A percentile compares a stretch with the other conserved stretches of the same genome.
These are phyloP conservation scores for Penicillium psychrofluorescens DNA, from an alignment of 495 filamentous ascomycete species.

Conservation along the genomic window DNA sequence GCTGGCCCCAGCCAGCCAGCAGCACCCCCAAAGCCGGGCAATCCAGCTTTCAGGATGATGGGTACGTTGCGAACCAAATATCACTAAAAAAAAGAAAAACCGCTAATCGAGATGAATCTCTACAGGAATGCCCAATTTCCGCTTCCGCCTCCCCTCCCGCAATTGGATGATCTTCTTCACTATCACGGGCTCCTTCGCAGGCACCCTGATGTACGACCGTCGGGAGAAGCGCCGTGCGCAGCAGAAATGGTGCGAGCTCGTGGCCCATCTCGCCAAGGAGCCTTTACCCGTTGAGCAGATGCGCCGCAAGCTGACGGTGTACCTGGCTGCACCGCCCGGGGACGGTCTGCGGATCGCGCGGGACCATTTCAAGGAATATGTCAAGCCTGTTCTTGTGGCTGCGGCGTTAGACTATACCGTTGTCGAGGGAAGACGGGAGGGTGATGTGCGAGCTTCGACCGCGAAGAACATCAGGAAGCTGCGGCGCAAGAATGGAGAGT, in stretches of 20 bases:
- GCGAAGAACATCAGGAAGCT: constrained; percentile 73
- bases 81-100: not conserved
- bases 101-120: constrained; percentile 3
- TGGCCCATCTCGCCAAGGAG: constrained; percentile 80
- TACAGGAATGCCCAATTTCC: constrained; percentile 65
- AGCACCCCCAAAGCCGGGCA: constrained; percentile 42
- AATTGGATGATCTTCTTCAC: constrained; percentile 96
- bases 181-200: constrained; percentile 67
- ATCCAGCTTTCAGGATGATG: constrained; percentile 68
- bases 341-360: constrained; percentile 75
- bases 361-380: constrained; percentile 91
- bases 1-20: constrained; percentile 25
- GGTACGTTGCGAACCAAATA: constrained; percentile 34
- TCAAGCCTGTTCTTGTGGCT: constrained; percentile 87
- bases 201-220: constrained; percentile 80
- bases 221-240: constrained; percentile 76
- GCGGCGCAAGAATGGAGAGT: constrained; percentile 50
- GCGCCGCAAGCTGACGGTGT: constrained; percentile 80
- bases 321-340: constrained; percentile 75
- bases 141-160: constrained; percentile 81
- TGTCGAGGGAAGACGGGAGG: constrained; percentile 81
- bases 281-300: constrained; percentile 61
- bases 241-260: constrained; percentile 77
- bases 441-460: constrained; percentile 73
- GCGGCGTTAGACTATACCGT: constrained; percentile 93